Base-by-base conservation (phyloP, 2,329 filamentous ascomycete genomes). In the Alternaria tenuissima region DNA sequence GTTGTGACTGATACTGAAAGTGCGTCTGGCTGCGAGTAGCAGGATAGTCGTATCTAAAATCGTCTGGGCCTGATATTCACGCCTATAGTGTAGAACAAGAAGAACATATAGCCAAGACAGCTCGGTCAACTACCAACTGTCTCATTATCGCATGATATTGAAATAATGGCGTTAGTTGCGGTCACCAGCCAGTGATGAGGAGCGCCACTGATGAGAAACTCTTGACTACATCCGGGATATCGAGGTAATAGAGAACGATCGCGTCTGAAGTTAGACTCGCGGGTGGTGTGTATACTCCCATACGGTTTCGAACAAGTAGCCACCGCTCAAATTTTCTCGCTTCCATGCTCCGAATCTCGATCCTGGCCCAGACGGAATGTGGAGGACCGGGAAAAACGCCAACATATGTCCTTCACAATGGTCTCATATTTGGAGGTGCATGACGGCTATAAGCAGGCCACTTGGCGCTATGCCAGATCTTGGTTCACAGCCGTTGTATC, bases 361-460 rank as follows among this genome's bases (percentile, higher is more conserved):
- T 39, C 9, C 18, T 22, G 39, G 39, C 11, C 18, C 9, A 22
- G 39, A 14, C 11, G 18, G 39, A 41, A 12, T 22, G 39, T 22
- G 18, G 20, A 24, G 20, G 39, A 42, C 5, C 39, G 5, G 39
- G 9, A 39, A 48, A 7, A 30, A 48, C 46, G 30, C 18, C 30
- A 24, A 49, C 20, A 42, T 1, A 24, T 4, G n/a, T 44, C 34
- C n/a, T 5, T 43, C 24, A 26, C 24, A 24, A 22, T 39, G 12
- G n/a, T 36, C 48, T 46, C 26, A 18, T 20, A 14, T 16, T 11
- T 41, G 20, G 30, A 42, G 12, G 42, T 42, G 26, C 43, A 43
- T 57, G 24, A 36, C 26, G 48, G 55, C 55, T 57, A 32, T 53
- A 38, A 43, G 26, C 28, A 49, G 9, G 44, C 28, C 32, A 39